Evolutionary conservation across 176 grass and related monocot genomes (phyloP), one percentile per base, ranked within the genome.

Genomic region (Cymbopogon citratus): DNA sequence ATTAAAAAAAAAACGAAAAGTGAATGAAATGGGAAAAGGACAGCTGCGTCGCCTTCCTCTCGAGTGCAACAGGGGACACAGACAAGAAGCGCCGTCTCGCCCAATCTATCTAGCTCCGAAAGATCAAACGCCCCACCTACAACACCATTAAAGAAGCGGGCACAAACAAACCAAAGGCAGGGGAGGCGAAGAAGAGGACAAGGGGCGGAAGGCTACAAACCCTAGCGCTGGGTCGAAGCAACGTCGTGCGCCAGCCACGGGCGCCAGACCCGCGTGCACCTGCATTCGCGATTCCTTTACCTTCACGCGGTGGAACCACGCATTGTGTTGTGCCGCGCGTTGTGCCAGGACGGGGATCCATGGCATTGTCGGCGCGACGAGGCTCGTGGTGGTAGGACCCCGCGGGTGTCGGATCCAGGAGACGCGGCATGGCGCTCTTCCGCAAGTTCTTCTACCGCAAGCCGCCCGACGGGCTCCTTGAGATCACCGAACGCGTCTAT

Each of bases 361-460:
- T 82, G 83, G 39, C 69, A 16, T 11, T 78, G 83, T 41, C 76
- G 44, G 9, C 10, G 27, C 34, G 63, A 23, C 35, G 54, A 11
- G 70, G 69, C 25, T 36, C 75, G 39, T 71, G 39, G 39, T 16
- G 66, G 34, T 83, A 65, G 71, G 76, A 13, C 38, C 36, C 56
- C 73, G 56, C 73, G 34, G 62, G 41, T 64, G 76, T 5, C 41
- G 43, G 63, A 80, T 91, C 96, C 77, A 68, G 23, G 60, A 35
- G 73, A 51, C 7, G 33, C 21, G 59, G 82, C 64, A 98, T 95
- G 96, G 91, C 96, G 71, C 82, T 99, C 73, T 95, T 99, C 74
- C 88, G 96, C 78, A 99, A 95, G 85, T 95, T 99, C 88, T 99
- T 99, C 81, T 99, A 93, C 72, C 92, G 96, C 73, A 99, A 99